Base-by-base conservation (phyloP, 2,329 filamentous ascomycete genomes). In the Endothia cerciana region DNA sequence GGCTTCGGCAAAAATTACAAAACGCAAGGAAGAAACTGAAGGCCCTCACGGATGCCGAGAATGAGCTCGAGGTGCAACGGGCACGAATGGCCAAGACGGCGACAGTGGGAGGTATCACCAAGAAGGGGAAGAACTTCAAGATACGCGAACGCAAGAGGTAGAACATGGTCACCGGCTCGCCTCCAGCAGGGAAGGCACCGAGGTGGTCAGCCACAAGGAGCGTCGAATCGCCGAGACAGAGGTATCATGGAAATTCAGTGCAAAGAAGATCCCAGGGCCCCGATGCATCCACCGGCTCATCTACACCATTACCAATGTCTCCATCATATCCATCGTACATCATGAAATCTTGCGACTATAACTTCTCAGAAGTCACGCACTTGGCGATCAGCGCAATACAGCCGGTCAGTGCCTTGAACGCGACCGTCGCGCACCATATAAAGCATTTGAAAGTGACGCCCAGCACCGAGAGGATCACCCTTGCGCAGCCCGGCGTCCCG, bases 71-170 rank as follows among this genome's bases (percentile, higher is more conserved):
- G 68, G 67, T 87, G 63, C 86, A 89, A 75, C 80, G 83, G 66
- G 84, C 86, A 22, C 85, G 83, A 74, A 89, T 89, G 87, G 86
- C 85, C 43, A 90, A 90, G 79, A 88, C 86, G 70, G 80, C 84
- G 10, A 89, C 87, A 1, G 82, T 84, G 6, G 85, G 85, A 45
- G 85, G 86, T 17, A 72, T 81, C n/a, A 88, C 84, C 36, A 87
- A 86, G 74, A 79, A 80, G 47, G 87, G 87, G 30, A 84, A 84
- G 75, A 89, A 87, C 78, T 83, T 88, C 69, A 88, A 87, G 79
- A 81, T 89, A 64, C 82, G 85, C 69, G 81, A 86, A 74, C 81
- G 87, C 69, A 90, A 90, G 80, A 81, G 85, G 73, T 88, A 80
- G 74, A 68, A 33, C n/a, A 57, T 30, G 28, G n/a, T 41, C 33